Conservation (phyloP, 345 rosid genomes). For the Microthlaspi erraticum region DNA sequence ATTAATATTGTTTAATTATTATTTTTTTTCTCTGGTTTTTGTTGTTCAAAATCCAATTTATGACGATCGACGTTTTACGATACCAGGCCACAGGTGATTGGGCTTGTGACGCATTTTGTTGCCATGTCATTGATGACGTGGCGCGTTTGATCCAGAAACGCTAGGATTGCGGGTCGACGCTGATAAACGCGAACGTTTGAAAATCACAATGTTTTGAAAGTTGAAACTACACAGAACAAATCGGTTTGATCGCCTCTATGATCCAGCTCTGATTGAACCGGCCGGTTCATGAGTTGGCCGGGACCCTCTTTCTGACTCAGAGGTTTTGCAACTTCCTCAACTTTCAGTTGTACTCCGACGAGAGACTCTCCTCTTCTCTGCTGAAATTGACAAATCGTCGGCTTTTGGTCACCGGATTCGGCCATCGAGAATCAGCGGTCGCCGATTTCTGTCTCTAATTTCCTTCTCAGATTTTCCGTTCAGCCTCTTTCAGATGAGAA, state of each 20-base stretch:
- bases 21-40: not conserved
- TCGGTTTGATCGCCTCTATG: not conserved
- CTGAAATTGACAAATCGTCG: constrained; percentile 23
- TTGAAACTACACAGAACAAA: not conserved
- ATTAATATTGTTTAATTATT: not conserved
- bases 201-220: not conserved
- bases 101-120: constrained; percentile 33
- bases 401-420: not conserved
- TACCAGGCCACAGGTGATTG: constrained; percentile 33
- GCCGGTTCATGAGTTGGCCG: not conserved
- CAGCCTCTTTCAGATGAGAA: constrained; percentile 12
- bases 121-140: constrained; percentile 35
- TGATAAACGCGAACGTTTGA: not conserved
- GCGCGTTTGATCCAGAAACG: constrained; percentile 12
- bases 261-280: constrained; percentile 7
- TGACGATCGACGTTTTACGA: constrained; percentile 35
- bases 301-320: not conserved
- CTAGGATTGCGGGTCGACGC: not conserved
- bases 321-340: not conserved
- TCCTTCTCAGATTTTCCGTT: not conserved
- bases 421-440: not conserved
- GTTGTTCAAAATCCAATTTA: constrained; percentile 8
- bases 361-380: constrained; percentile 1
- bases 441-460: not conserved
- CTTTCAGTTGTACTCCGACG: constrained; percentile 8